Conservation (phyloP, 139 green algal species). For the Coelastrella sp. region DNA sequence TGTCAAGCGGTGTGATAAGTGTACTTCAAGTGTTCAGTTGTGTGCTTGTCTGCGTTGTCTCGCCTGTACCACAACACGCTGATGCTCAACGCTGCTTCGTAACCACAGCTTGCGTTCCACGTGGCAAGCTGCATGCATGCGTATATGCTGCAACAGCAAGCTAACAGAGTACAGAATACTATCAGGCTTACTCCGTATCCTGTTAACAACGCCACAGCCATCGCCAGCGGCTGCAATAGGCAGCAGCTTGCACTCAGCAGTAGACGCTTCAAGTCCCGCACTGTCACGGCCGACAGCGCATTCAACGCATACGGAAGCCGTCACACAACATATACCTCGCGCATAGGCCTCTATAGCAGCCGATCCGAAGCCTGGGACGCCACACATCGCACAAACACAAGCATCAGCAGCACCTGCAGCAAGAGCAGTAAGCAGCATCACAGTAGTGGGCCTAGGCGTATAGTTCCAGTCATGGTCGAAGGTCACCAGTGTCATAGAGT, state of each 20-base stretch:
- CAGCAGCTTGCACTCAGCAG: too few species aligned
- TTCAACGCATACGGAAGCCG: too few species aligned
- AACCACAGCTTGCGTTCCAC: not conserved
- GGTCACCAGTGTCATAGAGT: slow-evolving; percentile 87
- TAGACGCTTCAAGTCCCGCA: too few species aligned
- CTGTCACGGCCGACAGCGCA: too few species aligned
- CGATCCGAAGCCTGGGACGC: not conserved
- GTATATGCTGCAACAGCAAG: not conserved
- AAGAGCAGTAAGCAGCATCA: not conserved
- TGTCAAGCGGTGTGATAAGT: too few species aligned
- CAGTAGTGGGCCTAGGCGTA: not conserved
- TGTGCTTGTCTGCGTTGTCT: too few species aligned
- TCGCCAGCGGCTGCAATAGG: too few species aligned
- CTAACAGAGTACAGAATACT: not conserved
- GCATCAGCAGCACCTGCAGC: not conserved
- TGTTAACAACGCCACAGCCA: not conserved
- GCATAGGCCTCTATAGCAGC: not conserved
- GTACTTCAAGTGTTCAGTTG: too few species aligned
- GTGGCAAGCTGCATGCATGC: not conserved
- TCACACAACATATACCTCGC: too few species aligned
- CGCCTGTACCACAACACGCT: too few species aligned
- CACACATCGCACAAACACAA: not conserved
- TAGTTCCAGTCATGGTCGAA: slow-evolving; percentile 74
- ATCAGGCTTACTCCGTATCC: not conserved
- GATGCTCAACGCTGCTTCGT: too few species aligned